These are phyloP conservation scores for Hymenoscyphus fraxineus DNA, from an alignment of 2,329 filamentous ascomycete genomes.

Conservation along the genomic window DNA sequence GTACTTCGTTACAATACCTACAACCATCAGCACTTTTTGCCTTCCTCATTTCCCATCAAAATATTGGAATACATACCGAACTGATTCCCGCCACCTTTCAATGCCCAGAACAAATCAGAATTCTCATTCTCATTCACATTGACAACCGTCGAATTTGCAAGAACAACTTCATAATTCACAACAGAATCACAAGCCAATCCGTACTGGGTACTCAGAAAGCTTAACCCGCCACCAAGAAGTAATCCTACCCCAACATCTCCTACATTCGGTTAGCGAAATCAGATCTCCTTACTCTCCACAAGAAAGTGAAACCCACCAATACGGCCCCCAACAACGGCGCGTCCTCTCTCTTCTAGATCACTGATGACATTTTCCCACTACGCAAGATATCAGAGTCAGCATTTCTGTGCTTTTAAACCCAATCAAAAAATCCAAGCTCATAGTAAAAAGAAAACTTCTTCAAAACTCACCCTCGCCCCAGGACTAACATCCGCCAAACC, in stretches of 20 bases:
- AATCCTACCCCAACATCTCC: constrained; percentile 41
- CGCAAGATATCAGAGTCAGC: too few relatives aligned
- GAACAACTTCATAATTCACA: constrained; percentile 41
- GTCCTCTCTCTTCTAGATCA: constrained; percentile 19
- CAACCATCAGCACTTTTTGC: neutral
- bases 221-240: constrained; percentile 33
- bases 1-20: constrained; percentile 37
- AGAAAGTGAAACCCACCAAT: constrained; percentile 34
- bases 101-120: constrained; percentile 26
- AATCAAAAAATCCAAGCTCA: too few relatives aligned
- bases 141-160: constrained; percentile 23
- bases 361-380: constrained; percentile 21
- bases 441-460: too few relatives aligned
- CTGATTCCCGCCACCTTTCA: constrained; percentile 29
- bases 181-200: constrained; percentile 45
- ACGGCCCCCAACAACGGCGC: constrained; percentile 41
- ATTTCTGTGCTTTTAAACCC: too few relatives aligned
- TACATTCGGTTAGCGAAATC: constrained; percentile 11
- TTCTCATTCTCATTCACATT: constrained; percentile 23
- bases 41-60: neutral
- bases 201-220: constrained; percentile 35
- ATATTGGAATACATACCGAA: constrained; percentile 27
- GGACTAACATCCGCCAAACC: constrained; percentile 31
- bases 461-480: constrained; percentile 21
- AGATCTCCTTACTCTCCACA: neutral